These are phyloP conservation scores for Linum usitatissimum DNA, from an alignment of 345 rosid genomes.

Conservation along the genomic window DNA sequence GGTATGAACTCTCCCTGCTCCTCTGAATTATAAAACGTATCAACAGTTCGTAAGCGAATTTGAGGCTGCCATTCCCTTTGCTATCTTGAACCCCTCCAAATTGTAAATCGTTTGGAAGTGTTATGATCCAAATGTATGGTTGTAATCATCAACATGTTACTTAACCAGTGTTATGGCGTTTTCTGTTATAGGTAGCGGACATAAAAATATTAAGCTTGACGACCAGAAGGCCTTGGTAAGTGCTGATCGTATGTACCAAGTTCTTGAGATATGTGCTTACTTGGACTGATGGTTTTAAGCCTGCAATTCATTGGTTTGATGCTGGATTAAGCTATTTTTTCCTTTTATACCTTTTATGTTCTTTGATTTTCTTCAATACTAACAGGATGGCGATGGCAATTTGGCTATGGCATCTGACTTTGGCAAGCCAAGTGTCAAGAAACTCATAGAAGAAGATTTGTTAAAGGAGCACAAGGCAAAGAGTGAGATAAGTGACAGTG, in stretches of 20 bases:
- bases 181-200: not conserved
- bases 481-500: conserved; percentile 29
- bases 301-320: not conserved
- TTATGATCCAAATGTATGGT: not conserved
- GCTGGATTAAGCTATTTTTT: not conserved
- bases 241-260: not conserved
- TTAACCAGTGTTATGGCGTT: not conserved
- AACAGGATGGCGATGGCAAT: not conserved
- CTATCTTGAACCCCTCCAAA: too few relatives aligned
- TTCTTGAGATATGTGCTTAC: too few relatives aligned
- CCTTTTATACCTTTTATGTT: not conserved
- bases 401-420: not conserved
- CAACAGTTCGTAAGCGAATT: too few relatives aligned
- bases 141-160: not conserved
- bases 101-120: not conserved
- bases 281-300: too few relatives aligned
- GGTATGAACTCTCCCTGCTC: conserved; percentile 31
- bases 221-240: not conserved
- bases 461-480: conserved; percentile 30
- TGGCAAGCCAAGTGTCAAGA: conserved; percentile 61
- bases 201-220: not conserved
- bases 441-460: conserved; percentile 90
- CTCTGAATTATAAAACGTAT: not conserved
- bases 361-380: not conserved
- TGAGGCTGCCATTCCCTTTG: too few relatives aligned